A percentile compares a stretch with the other conserved stretches of the same genome.
phyloP scores from a whole-genome alignment of 441 rosid genomes.

The Gossypium davidsonii region DNA sequence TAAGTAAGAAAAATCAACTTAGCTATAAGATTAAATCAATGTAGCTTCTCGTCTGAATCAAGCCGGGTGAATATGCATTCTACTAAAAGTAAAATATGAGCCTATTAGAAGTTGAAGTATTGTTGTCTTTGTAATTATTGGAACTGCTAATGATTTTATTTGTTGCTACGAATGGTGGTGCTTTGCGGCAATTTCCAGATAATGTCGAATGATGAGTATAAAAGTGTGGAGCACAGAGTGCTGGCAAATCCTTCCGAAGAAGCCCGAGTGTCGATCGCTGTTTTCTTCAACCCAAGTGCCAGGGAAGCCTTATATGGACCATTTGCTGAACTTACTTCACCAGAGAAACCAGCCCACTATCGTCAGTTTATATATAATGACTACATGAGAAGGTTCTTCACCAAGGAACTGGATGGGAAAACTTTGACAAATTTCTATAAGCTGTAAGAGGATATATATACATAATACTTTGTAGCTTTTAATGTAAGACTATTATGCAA shows the following conservation, averaged over 20 bases:
- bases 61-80: not conserved
- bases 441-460: not conserved
- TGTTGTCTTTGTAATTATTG: not conserved
- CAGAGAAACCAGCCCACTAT: constrained; percentile 33
- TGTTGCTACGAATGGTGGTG: not conserved
- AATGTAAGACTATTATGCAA: not conserved
- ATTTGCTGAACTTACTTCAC: constrained; percentile 28
- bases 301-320: constrained; percentile 34
- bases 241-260: constrained; percentile 34
- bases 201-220: constrained; percentile 48
- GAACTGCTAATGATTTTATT: not conserved
- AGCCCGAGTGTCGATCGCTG: constrained; percentile 35
- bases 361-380: constrained; percentile 23
- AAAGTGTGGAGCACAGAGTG: constrained; percentile 48
- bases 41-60: not conserved
- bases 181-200: constrained; percentile 24
- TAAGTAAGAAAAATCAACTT: not conserved
- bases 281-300: constrained; percentile 33
- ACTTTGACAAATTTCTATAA: constrained; percentile 32
- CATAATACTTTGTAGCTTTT: not conserved
- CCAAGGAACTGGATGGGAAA: constrained; percentile 39
- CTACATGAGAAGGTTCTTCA: constrained; percentile 30
- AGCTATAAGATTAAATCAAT: not conserved
- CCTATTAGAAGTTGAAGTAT: not conserved
- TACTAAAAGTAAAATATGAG: not conserved